phyloP scores from a whole-genome alignment of 148 eudicot species.

The Silene uniflora region DNA sequence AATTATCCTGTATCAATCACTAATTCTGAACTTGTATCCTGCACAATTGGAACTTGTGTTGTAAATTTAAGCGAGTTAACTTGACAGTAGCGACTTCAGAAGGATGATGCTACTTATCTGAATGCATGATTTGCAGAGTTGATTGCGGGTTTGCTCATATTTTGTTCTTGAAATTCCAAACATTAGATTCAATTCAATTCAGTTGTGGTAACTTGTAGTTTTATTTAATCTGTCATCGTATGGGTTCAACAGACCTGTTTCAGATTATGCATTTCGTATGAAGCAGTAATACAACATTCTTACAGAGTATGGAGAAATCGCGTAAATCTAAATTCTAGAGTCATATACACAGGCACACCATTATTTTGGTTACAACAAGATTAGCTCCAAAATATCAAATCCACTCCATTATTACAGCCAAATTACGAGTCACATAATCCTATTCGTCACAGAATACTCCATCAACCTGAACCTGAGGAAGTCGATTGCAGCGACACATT shows the following conservation, averaged over 20 bases:
- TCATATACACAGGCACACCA: background rate
- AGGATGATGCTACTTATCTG: background rate
- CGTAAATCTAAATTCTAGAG: no score
- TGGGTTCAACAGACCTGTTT: background rate
- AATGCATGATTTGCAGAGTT: no score
- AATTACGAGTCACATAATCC: background rate
- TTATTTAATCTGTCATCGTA: background rate
- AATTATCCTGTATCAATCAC: no score
- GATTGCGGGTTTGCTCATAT: background rate
- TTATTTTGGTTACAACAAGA: background rate
- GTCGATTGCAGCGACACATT: slow-evolving; percentile 46
- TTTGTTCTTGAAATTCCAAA: background rate
- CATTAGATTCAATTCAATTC: background rate
- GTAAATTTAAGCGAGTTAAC: background rate
- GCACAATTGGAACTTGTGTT: background rate
- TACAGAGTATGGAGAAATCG: background rate
- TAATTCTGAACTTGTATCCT: background rate
- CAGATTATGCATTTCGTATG: no score
- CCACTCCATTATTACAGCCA: background rate
- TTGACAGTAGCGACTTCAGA: background rate
- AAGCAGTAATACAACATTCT: background rate
- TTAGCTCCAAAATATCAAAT: background rate
- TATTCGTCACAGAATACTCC: background rate
- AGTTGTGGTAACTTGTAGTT: background rate
- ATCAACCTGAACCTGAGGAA: slow-evolving; percentile 1